Base-by-base conservation (phyloP, 2,329 filamentous ascomycete genomes). In the Monilinia fructigena region DNA sequence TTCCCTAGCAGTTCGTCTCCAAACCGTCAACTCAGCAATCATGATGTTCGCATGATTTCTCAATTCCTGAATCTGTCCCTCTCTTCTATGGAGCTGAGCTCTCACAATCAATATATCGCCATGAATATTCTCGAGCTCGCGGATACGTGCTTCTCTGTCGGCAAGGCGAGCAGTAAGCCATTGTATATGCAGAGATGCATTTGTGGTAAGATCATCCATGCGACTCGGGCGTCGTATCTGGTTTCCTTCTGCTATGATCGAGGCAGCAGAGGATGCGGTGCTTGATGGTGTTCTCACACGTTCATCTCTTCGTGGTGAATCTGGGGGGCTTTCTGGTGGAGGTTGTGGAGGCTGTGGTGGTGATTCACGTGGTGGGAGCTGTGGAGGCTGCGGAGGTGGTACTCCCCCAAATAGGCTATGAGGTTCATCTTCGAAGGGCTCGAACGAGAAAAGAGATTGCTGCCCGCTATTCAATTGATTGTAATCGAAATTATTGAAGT, bases 171-270 rank as follows among this genome's bases (percentile, higher is more conserved):
- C 42, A 59, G 35, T 38, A 26, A 65, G 62, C 18, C 18, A 50
- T 56, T 65, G 62, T 16, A 65, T 65, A n/a, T 65, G 53, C 40
- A 63, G 31, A 26, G 38, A 38, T 23, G 52, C 26, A 47, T 63
- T 14, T 35, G 26, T 47, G 18, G 61, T 63, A 12, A 45, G 8
- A 11, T 23, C 3, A 14, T 8, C 20, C 38, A 63, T n/a, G 23
- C 61, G 40, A 38, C 18, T 48, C 3, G 61, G 52, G 3, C 18
- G 35, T 20, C 1, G 38, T 31, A 2, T 48, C 42, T 16, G 28
- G 7, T 26, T 28, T 48, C 0, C 1, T 2, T 47, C 45, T 3
- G 14, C 55, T 58, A 3, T 2, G 12, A 28, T 26, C 5, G 55
- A 58, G 16, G 16, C 8, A 12, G 23, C 55, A 7, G 55, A 58